phyloP scores from a whole-genome alignment of 331 rosid species.

The Spiraea crenata region DNA sequence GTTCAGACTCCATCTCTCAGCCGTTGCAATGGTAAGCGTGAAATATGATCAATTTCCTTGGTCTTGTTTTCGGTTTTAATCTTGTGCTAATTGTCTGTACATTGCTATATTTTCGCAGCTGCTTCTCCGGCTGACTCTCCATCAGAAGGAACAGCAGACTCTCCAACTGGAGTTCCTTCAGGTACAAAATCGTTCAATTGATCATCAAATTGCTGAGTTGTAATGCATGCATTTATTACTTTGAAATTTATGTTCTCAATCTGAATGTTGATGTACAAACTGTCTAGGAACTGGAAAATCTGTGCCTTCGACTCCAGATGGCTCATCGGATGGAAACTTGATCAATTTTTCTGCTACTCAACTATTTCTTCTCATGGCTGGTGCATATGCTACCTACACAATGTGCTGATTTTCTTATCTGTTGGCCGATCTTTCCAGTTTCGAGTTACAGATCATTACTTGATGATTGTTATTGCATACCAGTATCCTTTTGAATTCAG shows the following conservation, averaged over 20 bases:
- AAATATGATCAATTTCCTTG: background rate
- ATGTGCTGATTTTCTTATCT: conserved; percentile 34
- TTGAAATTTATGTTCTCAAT: background rate
- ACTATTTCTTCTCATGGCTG: conserved; percentile 42
- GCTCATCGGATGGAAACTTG: conserved; percentile 55
- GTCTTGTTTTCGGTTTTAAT: background rate
- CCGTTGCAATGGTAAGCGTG: conserved; percentile 53
- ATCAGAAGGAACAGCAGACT: conserved; percentile 55
- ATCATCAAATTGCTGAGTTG: background rate
- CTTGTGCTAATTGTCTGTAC: background rate
- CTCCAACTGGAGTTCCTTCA: conserved; percentile 58
- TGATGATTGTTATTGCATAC: conserved; percentile 14
- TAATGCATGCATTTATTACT: background rate
- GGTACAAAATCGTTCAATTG: conserved; percentile 28
- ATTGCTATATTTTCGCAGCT: conserved; percentile 20
- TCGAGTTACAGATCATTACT: conserved; percentile 5
- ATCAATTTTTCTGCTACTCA: conserved; percentile 46
- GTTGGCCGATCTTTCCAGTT: conserved; percentile 7
- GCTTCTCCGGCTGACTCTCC: conserved; percentile 59
- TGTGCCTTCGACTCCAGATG: conserved; percentile 47
- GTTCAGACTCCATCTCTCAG: conserved; percentile 64
- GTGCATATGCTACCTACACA: conserved; percentile 41
- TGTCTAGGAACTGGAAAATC: conserved; percentile 53
- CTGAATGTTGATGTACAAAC: conserved; percentile 5
- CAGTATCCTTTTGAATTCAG: conserved; percentile 19